Percentiles rank a stretch among this genome's conserved stretches.
Conservation (phyloP, 1,139 yeast genomes). For the Kurtzmaniella quercitrusa region DNA sequence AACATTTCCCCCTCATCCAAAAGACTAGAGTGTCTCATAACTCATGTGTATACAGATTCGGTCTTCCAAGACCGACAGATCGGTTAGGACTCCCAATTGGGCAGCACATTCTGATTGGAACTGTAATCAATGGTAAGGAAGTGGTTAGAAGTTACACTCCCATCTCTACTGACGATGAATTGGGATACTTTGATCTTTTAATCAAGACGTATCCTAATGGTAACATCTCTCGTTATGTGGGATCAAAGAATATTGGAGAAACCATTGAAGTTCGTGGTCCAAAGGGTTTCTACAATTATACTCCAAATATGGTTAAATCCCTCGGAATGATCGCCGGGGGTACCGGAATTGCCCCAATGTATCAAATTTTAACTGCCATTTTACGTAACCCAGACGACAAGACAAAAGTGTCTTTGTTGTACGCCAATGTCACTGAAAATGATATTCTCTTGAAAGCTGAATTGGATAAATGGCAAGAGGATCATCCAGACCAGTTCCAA, state of each 20-base stretch:
- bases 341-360: slow-evolving; percentile 92
- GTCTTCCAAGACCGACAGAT: slow-evolving; percentile 71
- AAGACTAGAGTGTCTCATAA: slow-evolving; percentile 79
- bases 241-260: slow-evolving; percentile 52
- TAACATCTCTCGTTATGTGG: slow-evolving; percentile 75
- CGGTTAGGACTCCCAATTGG: slow-evolving; percentile 91
- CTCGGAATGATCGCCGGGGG: slow-evolving; percentile 94
- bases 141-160: slow-evolving; percentile 93
- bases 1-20: slow-evolving; percentile 77
- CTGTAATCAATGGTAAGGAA: slow-evolving; percentile 66
- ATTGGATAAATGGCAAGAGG: slow-evolving; percentile 60
- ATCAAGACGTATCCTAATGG: slow-evolving; percentile 93
- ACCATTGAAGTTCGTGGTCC: slow-evolving; percentile 70
- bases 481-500: slow-evolving; percentile 71
- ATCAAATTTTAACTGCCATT: slow-evolving; percentile 72
- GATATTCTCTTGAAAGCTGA: slow-evolving; percentile 79
- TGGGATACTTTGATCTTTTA: slow-evolving; percentile 85
- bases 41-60: slow-evolving; percentile 81
- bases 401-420: slow-evolving; percentile 75
- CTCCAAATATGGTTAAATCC: slow-evolving; percentile 74
- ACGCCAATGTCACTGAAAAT: slow-evolving; percentile 71
- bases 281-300: slow-evolving; percentile 84
- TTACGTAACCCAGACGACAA: slow-evolving; percentile 74
- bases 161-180: slow-evolving; percentile 76
- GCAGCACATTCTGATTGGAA: slow-evolving; percentile 81